These are phyloP conservation scores for Phyllosticta citrichinensis DNA, from an alignment of 2,329 filamentous ascomycete species.

Conservation along the genomic window DNA sequence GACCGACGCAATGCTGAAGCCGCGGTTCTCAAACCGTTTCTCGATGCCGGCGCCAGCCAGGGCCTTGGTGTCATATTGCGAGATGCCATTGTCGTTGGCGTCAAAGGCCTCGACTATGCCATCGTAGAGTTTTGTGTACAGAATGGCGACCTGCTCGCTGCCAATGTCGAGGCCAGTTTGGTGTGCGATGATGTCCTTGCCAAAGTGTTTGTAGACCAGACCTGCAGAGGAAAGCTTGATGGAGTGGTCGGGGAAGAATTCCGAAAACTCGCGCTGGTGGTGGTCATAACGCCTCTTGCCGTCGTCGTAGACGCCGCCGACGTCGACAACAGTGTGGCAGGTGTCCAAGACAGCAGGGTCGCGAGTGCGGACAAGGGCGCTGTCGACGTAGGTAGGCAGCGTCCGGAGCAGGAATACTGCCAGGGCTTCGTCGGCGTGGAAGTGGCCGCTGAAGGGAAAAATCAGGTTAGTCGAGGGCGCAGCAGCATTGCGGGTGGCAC, in stretches of 20 bases:
- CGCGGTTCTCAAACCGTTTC: constrained; percentile 75
- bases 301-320: constrained; percentile 88
- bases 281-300: constrained; percentile 77
- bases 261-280: constrained; percentile 85
- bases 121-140: constrained; percentile 85
- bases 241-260: constrained; percentile 65
- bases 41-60: constrained; percentile 61
- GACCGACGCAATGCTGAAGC: constrained; percentile 74
- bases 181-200: constrained; percentile 67
- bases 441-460: constrained; percentile 57
- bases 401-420: constrained; percentile 92
- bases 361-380: constrained; percentile 74
- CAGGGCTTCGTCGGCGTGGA: constrained; percentile 96
- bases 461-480: neutral
- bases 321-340: constrained; percentile 94
- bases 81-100: constrained; percentile 94
- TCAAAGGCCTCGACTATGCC: constrained; percentile 94
- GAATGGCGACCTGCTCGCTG: constrained; percentile 56
- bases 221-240: constrained; percentile 94
- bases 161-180: constrained; percentile 51
- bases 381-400: constrained; percentile 67
- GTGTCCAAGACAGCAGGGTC: constrained; percentile 66
- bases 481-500: constrained; percentile 5
- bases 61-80: constrained; percentile 62
- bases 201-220: constrained; percentile 93